Conservation (phyloP, 176 grass and related monocot genomes). For the bread wheat (Triticum aestivum) region DNA sequence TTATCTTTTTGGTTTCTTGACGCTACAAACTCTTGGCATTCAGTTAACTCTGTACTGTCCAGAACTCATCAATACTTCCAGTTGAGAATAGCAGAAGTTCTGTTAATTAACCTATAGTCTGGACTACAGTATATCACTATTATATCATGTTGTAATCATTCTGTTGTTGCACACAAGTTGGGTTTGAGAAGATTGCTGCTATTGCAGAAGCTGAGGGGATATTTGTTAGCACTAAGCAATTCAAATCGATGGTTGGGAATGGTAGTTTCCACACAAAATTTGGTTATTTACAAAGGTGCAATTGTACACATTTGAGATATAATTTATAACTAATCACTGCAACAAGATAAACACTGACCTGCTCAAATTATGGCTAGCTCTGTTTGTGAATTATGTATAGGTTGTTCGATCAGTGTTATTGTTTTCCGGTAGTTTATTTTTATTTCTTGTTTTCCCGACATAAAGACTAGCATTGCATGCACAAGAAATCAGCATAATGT, state of each 20-base stretch:
- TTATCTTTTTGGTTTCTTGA: not conserved
- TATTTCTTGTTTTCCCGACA: not conserved
- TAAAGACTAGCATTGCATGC: not conserved
- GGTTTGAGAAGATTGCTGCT: slow-evolving; percentile 84
- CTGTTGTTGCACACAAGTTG: slow-evolving; percentile 43
- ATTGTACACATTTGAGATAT: not conserved
- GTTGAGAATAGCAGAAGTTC: not conserved
- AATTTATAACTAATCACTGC: not conserved
- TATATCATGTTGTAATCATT: not conserved
- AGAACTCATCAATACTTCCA: not conserved
- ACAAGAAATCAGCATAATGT: too few species aligned
- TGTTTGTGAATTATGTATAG: not conserved
- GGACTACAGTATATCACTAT: not conserved
- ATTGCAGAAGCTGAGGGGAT: slow-evolving; percentile 10
- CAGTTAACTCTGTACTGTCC: not conserved
- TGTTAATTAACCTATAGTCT: not conserved
- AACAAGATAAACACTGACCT: not conserved
- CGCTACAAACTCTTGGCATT: not conserved
- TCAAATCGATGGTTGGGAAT: slow-evolving; percentile 66
- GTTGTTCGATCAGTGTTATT: too few species aligned
- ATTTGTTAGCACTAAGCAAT: too few species aligned
- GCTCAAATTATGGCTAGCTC: not conserved
- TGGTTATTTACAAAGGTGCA: not conserved
- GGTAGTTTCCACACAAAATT: slow-evolving; percentile 40
- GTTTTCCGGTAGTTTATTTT: not conserved